Base-by-base conservation (phyloP, 306 rosid genomes). In the Amphicarpaea edgeworthii region DNA sequence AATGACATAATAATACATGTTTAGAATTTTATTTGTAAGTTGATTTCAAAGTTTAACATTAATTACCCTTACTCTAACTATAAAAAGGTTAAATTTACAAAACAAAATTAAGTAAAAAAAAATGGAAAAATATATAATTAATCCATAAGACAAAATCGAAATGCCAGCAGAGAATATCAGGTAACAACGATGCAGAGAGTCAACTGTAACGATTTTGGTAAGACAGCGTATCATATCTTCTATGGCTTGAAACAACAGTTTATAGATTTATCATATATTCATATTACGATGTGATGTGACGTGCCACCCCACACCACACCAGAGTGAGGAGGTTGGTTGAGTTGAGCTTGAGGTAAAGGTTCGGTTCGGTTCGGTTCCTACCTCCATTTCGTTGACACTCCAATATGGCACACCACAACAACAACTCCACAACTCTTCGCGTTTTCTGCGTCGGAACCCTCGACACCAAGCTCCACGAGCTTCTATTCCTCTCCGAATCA, bases 391-490 rank as follows among this genome's bases (percentile, higher is more conserved):
- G 1, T 30, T n/a, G 0, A 14, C 54, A 6, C 66, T 30, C 8
- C 19, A 5, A 32, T 9, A 75, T 55, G 68, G 40, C 49, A 15
- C 38, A 7, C 16, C 62, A 60, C 9, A 50, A 30, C 9, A 55
- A 30, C 82, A 65, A 90, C 86, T 43, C 34, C 42, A 68, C 78
- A 50, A 41, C 46, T 34, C 83, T 45, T 78, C 87, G 82, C n/a
- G 90, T 95, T 57, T 87, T 90, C 77, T 90, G 96, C 74, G 69
- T 95, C 72, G 98, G 92, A 71, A 92, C 96, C 19, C 83, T 92
- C 46, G 97, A 95, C 78, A 85, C 97, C 26, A 95, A 95, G 90
- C 91, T 90, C 43, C 82, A 87, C 41, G 96, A 95, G 76, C 96
- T 92, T 82, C 88, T 75, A 11, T 94, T 87, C 84, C 87, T 94